A percentile compares a stretch with the other conserved stretches of the same genome.
Evolutionary conservation across 108 stramenopile species (phyloP).

Genomic region (Seminavis robusta): DNA sequence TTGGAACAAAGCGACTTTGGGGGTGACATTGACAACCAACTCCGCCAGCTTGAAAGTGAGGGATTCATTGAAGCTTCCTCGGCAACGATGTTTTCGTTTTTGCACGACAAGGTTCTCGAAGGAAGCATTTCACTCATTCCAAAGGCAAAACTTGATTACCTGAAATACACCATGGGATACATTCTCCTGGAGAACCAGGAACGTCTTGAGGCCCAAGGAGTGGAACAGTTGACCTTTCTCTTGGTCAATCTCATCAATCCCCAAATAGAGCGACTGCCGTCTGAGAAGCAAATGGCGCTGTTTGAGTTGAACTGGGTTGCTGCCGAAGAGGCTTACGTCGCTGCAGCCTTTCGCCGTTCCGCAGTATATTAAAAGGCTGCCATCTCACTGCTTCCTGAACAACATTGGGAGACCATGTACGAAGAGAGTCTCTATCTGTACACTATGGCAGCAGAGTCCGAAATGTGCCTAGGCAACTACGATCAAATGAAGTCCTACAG

Average conservation of each 20-base stretch:
- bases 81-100: background rate
- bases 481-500: background rate
- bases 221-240: background rate
- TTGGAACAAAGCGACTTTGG: background rate
- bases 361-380: background rate
- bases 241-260: background rate
- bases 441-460: background rate
- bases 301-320: background rate
- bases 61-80: background rate
- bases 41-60: background rate
- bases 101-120: background rate
- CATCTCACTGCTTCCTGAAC: background rate
- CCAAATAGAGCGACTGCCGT: background rate
- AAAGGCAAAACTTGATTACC: no score
- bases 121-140: background rate
- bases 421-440: background rate
- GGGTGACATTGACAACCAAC: background rate
- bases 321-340: background rate
- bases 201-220: background rate
- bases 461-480: background rate
- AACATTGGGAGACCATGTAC: background rate
- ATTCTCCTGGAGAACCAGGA: background rate
- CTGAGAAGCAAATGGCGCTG: background rate
- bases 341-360: background rate
- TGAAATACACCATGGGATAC: no score